These are phyloP conservation scores for Trichoderma brevicompactum DNA, from an alignment of 2,329 filamentous ascomycete species.

Conservation along the genomic window DNA sequence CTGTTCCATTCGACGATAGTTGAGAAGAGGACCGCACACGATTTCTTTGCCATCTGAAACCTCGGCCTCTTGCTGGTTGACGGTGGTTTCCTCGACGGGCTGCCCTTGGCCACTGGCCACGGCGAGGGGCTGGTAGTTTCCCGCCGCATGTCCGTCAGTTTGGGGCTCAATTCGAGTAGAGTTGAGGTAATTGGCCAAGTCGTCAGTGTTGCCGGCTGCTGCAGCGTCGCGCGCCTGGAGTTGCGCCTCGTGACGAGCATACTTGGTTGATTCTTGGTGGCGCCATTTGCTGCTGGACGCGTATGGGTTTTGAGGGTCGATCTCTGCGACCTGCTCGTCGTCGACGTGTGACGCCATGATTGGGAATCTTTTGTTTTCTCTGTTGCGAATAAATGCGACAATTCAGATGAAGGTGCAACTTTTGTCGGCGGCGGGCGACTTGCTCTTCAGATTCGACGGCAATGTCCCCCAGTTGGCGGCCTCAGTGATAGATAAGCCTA, in stretches of 20 bases:
- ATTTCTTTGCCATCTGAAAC: constrained; percentile 60
- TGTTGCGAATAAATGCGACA: not conserved
- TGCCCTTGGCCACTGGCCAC: constrained; percentile 45
- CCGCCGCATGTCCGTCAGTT: constrained; percentile 38
- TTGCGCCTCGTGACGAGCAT: constrained; percentile 52
- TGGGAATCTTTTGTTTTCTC: not conserved
- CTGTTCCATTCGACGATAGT: constrained; percentile 76
- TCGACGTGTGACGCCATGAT: constrained; percentile 34
- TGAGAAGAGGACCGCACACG: constrained; percentile 73
- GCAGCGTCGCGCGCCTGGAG: constrained; percentile 35
- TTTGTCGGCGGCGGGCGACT: not conserved
- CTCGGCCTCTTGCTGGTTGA: constrained; percentile 28
- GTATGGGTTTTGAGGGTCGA: constrained; percentile 55
- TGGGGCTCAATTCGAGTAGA: constrained; percentile 54
- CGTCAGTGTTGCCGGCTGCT: constrained; percentile 50
- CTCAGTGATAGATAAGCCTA: constrained; percentile 14
- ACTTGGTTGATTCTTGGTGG: constrained; percentile 65
- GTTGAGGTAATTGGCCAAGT: constrained; percentile 63
- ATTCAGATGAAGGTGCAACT: not conserved
- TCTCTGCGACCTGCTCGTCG: constrained; percentile 36
- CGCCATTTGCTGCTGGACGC: constrained; percentile 64
- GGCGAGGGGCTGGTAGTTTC: constrained; percentile 55
- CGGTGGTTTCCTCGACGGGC: constrained; percentile 26
- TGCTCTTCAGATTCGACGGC: not conserved
- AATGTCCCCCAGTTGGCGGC: constrained; percentile 13